A percentile compares a stretch with the other conserved stretches of the same genome.
Conservation (phyloP, 192 early-diverging fungal species). For the Umbelopsis sp. region DNA sequence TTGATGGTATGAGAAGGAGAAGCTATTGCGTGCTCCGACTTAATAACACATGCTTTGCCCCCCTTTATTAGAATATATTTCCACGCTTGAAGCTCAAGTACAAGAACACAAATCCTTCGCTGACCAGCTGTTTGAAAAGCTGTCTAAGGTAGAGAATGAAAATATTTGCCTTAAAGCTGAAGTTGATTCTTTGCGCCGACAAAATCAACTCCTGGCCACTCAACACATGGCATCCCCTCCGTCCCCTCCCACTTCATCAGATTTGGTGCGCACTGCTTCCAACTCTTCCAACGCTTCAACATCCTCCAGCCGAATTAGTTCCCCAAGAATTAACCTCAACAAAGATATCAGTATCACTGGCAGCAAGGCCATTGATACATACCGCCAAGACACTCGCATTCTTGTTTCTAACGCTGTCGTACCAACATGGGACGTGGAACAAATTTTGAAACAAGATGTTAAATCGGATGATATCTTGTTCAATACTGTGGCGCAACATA, state of each 20-base stretch:
- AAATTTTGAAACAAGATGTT: constrained; percentile 13
- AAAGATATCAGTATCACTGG: constrained; percentile 37
- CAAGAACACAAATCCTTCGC: constrained; percentile 34
- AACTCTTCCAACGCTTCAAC: constrained; percentile 10
- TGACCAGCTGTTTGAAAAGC: constrained; percentile 24
- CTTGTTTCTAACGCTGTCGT: constrained; percentile 33
- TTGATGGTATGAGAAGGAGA: too few relatives aligned
- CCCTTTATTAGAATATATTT: constrained; percentile 34
- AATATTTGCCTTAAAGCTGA: constrained; percentile 31
- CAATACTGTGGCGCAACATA: constrained; percentile 1
- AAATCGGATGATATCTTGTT: constrained; percentile 2
- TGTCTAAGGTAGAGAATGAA: constrained; percentile 35
- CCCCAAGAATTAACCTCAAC: constrained; percentile 29
- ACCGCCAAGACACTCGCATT: constrained; percentile 16
- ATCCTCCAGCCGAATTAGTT: constrained; percentile 9
- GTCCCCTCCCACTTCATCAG: constrained; percentile 7
- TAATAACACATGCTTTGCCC: neutral
- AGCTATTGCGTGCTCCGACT: neutral
- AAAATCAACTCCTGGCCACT: constrained; percentile 33
- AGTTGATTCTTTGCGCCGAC: constrained; percentile 32
- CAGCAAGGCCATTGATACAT: constrained; percentile 29
- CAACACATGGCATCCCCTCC: constrained; percentile 20
- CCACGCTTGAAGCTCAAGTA: constrained; percentile 39
- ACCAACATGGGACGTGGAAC: constrained; percentile 26
- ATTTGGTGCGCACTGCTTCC: neutral